Conservation (phyloP, 1,284 basidiomycete species). For the Pyrrhoderma noxium region DNA sequence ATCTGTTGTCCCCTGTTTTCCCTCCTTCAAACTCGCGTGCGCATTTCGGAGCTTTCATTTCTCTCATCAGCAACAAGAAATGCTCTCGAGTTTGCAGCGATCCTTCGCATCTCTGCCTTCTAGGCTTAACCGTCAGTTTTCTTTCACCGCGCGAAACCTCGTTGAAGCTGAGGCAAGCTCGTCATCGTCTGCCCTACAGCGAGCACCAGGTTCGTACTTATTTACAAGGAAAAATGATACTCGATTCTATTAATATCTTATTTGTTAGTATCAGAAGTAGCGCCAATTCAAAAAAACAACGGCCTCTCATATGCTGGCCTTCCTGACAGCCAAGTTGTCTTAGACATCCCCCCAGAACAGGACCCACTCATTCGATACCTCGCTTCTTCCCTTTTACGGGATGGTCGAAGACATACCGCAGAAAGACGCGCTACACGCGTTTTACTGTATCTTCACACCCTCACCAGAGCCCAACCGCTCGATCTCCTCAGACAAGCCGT, state of each 20-base stretch:
- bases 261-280: neutral
- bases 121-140: slow-evolving; percentile 7
- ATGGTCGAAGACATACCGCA: slow-evolving; percentile 67
- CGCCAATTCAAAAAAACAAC: neutral
- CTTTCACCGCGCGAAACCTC: slow-evolving; percentile 1
- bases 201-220: neutral
- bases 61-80: neutral
- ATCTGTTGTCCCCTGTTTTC: too few relatives aligned
- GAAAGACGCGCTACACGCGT: slow-evolving; percentile 50
- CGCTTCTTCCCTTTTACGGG: slow-evolving; percentile 54
- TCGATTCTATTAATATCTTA: neutral
- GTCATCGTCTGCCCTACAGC: neutral
- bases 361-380: slow-evolving; percentile 76
- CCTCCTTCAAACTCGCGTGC: too few relatives aligned
- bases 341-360: slow-evolving; percentile 62
- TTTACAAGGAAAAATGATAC: too few relatives aligned
- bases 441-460: slow-evolving; percentile 63
- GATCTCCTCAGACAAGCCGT: slow-evolving; percentile 74
- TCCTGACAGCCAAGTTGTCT: slow-evolving; percentile 15
- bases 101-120: slow-evolving; percentile 3
- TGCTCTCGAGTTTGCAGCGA: slow-evolving; percentile 14
- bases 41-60: too few relatives aligned
- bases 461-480: slow-evolving; percentile 68
- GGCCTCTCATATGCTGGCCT: slow-evolving; percentile 14
- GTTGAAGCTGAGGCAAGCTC: neutral